These are phyloP conservation scores for Cryptococcus floricola DNA, from an alignment of 1,284 basidiomycete species.

Conservation along the genomic window DNA sequence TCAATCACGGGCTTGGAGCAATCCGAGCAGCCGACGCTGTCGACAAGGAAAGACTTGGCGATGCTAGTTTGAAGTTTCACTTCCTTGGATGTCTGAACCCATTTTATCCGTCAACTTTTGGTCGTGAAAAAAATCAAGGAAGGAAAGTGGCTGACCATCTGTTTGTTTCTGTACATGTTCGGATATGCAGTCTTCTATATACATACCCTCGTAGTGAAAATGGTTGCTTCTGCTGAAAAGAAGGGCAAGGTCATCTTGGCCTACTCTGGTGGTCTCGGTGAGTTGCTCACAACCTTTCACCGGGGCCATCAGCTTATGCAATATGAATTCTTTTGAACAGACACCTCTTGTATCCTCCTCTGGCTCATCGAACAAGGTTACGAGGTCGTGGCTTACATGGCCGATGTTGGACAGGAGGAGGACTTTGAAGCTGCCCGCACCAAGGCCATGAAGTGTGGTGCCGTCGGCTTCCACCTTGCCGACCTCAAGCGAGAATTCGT, in stretches of 20 bases:
- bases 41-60: constrained; percentile 27
- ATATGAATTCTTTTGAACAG: constrained; percentile 48
- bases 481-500: constrained; percentile 95
- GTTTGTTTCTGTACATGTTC: constrained; percentile 12
- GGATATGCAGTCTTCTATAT: constrained; percentile 10
- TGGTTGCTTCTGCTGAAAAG: constrained; percentile 35
- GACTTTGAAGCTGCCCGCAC: constrained; percentile 90
- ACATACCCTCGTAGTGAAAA: constrained; percentile 9
- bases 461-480: constrained; percentile 92
- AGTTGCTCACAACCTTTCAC: constrained; percentile 42
- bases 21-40: constrained; percentile 16
- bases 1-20: constrained; percentile 22
- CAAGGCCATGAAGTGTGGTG: constrained; percentile 90
- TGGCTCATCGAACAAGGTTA: constrained; percentile 98
- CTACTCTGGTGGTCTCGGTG: constrained; percentile 96
- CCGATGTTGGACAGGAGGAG: constrained; percentile 98
- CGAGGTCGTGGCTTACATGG: constrained; percentile 98
- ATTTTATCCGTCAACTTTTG: constrained; percentile 1
- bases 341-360: constrained; percentile 93
- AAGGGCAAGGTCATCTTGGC: constrained; percentile 57
- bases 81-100: constrained; percentile 52
- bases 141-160: too few species aligned
- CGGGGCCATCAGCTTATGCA: constrained; percentile 5
- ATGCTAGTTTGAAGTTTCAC: constrained; percentile 49
- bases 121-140: too few species aligned